These are phyloP conservation scores for Pharnaceum exiguum DNA, from an alignment of 148 eudicot genomes.

Conservation along the genomic window DNA sequence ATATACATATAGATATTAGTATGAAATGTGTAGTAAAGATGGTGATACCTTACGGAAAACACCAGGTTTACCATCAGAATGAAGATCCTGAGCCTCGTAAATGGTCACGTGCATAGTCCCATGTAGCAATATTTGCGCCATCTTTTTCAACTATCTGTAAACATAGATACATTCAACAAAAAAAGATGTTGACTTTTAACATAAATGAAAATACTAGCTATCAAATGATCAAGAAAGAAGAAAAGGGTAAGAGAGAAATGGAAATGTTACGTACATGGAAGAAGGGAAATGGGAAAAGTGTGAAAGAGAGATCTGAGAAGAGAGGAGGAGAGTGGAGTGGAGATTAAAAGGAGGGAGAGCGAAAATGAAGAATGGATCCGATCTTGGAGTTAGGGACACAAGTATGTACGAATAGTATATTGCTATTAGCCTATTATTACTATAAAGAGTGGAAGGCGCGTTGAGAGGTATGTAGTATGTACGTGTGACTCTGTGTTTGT, in stretches of 20 bases:
- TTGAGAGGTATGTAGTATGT: too few relatives aligned
- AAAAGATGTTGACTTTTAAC: too few relatives aligned
- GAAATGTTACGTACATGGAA: too few relatives aligned
- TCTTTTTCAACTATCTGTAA: slow-evolving; percentile 18
- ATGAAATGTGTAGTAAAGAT: neutral
- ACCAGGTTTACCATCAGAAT: slow-evolving; percentile 30
- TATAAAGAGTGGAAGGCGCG: slow-evolving; percentile 14
- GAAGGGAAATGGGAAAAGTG: too few relatives aligned
- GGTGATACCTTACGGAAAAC: slow-evolving; percentile 55
- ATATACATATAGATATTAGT: neutral
- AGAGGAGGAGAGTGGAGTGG: neutral
- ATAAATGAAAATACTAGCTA: too few relatives aligned
- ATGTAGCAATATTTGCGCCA: slow-evolving; percentile 73
- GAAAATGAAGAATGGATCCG: slow-evolving; percentile 7
- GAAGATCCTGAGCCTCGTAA: slow-evolving; percentile 60
- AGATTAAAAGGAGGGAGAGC: neutral
- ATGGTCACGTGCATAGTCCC: slow-evolving; percentile 81
- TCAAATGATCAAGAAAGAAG: too few relatives aligned
- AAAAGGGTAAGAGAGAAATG: too few relatives aligned
- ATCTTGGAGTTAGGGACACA: neutral
- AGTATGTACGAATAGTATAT: too few relatives aligned
- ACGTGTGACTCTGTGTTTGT: too few relatives aligned
- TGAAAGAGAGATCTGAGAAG: neutral
- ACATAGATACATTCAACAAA: neutral
- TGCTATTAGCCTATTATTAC: too few relatives aligned